Percentiles rank a stretch among this genome's conserved stretches.
These are phyloP conservation scores for Rhodotorula sp. DNA, from an alignment of 1,284 basidiomycete species.

Conservation along the genomic window DNA sequence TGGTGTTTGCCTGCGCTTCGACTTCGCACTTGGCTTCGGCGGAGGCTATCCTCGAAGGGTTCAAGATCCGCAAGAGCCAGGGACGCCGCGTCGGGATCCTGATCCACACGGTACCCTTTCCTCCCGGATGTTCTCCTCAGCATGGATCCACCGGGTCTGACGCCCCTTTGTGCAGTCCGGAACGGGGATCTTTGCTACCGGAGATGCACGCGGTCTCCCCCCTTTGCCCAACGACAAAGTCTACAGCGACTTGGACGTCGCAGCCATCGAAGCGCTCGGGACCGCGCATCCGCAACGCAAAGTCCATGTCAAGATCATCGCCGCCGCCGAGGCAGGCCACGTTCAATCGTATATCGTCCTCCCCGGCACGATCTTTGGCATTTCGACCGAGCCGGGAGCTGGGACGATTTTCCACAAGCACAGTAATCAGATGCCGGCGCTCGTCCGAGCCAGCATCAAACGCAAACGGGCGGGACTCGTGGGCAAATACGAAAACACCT, in stretches of 20 bases:
- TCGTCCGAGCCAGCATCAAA: slow-evolving; percentile 1
- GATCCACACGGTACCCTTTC: neutral
- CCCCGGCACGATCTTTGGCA: slow-evolving; percentile 1
- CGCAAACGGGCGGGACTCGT: slow-evolving; percentile 5
- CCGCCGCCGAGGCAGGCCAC: slow-evolving; percentile 6
- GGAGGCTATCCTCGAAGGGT: neutral
- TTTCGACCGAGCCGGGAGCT: neutral
- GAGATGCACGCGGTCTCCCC: neutral
- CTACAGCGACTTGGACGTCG: slow-evolving; percentile 10
- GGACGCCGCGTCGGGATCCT: neutral
- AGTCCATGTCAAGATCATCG: slow-evolving; percentile 11
- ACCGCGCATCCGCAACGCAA: slow-evolving; percentile 15
- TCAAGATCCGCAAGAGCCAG: neutral
- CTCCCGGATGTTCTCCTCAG: too few species aligned
- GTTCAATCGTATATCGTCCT: slow-evolving; percentile 11
- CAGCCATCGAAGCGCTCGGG: slow-evolving; percentile 7
- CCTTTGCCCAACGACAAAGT: neutral
- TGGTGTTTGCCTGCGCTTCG: neutral
- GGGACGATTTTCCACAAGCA: slow-evolving; percentile 5
- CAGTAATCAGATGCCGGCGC: slow-evolving; percentile 6
- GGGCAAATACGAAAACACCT: slow-evolving; percentile 5
- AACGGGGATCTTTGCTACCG: slow-evolving; percentile 1
- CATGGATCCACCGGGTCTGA: too few species aligned
- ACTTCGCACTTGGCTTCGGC: neutral
- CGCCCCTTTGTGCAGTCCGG: neutral